Percentiles rank a stretch among this genome's conserved stretches.
Conservation (phyloP, 345 rosid genomes). For the Euphorbia peplus region DNA sequence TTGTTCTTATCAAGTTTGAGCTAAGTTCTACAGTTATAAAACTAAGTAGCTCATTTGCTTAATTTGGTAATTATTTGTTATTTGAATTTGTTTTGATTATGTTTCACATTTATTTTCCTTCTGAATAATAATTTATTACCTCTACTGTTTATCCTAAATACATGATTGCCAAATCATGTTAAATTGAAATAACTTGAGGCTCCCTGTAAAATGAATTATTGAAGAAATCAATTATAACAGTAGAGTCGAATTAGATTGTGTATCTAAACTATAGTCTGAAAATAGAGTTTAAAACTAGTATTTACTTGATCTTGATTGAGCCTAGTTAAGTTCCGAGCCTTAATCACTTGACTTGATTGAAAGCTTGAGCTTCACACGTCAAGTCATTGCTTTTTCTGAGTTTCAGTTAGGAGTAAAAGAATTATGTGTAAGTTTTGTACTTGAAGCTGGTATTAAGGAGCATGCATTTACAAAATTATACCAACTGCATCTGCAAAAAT, state of each 20-base stretch:
- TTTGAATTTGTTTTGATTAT: too few species aligned
- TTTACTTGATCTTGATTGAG: not conserved
- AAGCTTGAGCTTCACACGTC: not conserved
- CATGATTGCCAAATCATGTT: too few species aligned
- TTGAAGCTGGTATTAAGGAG: not conserved
- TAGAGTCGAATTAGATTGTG: too few species aligned
- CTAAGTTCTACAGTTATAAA: not conserved
- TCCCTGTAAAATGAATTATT: too few species aligned
- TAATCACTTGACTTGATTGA: not conserved
- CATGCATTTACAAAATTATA: not conserved
- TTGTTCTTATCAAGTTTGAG: not conserved
- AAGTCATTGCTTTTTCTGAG: not conserved
- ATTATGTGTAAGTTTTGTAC: not conserved
- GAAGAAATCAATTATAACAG: too few species aligned
- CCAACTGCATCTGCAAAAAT: not conserved
- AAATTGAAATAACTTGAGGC: too few species aligned
- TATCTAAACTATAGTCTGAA: too few species aligned
- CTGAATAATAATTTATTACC: too few species aligned
- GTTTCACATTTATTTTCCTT: too few species aligned
- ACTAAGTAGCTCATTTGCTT: not conserved
- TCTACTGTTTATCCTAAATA: too few species aligned
- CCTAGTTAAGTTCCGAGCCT: not conserved
- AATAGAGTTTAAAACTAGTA: too few species aligned
- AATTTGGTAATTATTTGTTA: not conserved
- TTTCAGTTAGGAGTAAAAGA: not conserved